Base-by-base conservation (phyloP, 495 filamentous ascomycete species). In the Cercophora samala region DNA sequence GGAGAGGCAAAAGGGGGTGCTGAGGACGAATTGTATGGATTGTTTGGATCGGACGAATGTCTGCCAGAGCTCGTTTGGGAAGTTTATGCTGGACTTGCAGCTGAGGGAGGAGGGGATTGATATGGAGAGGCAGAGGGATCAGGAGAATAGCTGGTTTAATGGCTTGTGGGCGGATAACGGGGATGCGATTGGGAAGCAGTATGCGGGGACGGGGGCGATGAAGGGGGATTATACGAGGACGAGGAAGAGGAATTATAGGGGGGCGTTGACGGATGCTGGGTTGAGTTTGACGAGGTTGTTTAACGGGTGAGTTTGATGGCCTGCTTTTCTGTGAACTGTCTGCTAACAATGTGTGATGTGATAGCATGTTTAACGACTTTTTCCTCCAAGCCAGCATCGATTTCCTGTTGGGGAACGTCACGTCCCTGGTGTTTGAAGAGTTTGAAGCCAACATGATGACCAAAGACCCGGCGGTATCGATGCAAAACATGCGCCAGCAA, bases 21-120 rank as follows among this genome's bases (percentile, higher is more conserved):
- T 97, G 17, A 81, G 94, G 63, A 97, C 92, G 3, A 97, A 98
- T 74, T 98, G 94, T 76, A 98, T 98, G 94, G 94, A 98, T 72
- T 98, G 94, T 70, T 84, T 98, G 17, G 93, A 97, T 72, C 87
- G 93, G 26, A 97, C 94, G 2, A 96, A 96, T 67, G 92, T 97
- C 32, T 92, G 93, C 22, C 94, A 97, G 77, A 93, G 90, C 70
- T 93, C 92, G 0, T 90, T 90, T 73, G 93, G 85, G 1, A 89
- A 90, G 68, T 83, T 87, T 77, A 89, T 89, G 37, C 82, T 98
- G 22, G 91, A 96, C 68, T 74, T 80, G 29, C 91, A 96, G 69
- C 81, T 98, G 15, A 86, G 85, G 63, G 81, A 85, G n/a, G 86
- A 93, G 68, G 89, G 89, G 17, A 83, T 95, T 61, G 81, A 88